Evolutionary conservation across 139 green algal genomes (phyloP), one percentile per base, ranked within the genome.

Genomic region (Marvania coccoides): DNA sequence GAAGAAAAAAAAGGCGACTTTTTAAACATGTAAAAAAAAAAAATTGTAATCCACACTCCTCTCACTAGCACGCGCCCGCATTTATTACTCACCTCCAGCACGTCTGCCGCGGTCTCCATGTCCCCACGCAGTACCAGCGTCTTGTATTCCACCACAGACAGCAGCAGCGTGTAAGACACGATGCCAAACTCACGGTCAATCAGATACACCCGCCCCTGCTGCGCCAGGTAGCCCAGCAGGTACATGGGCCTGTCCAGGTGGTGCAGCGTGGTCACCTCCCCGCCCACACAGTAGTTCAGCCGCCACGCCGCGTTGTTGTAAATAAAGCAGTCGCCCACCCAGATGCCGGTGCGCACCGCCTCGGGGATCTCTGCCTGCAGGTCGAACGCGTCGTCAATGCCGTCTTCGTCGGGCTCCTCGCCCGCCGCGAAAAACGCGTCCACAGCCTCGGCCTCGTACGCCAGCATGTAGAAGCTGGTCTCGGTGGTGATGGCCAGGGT

Each of bases 171-270:
- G 85, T 96, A 99, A 42, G 65, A 72, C 42, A 88, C 73, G 9
- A 95, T 73, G 45, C 64, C 69, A 73, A 87, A 89, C 51, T 92
- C 87, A 62, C 84, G 70, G 87, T 99, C 94, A 57, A 99, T 92
- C 24, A 98, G 83, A 80, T 95, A 98, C 1, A 97, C 73, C 7
- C 88, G 57, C 66, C 81, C 89, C 76, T 96, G 87, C 19, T 79
- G 67, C 2, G 92, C 92, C 45, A 99, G 77, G 79, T 98, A 99
- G 26, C 94, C 94, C 48, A 99, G 81, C 35, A 99, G 78, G 81
- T 96, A 98, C 85, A 97, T 92, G 33, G 94, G 93, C 6, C 87
- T 72, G 81, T 99, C 94, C 57, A 99, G 73, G 76, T 99, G 94
- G 71, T 84, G 92, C 68, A 99, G 85, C 3, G 93, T 97, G 55